Conservation (phyloP, 306 rosid species). For the Castanopsis chinensis region DNA sequence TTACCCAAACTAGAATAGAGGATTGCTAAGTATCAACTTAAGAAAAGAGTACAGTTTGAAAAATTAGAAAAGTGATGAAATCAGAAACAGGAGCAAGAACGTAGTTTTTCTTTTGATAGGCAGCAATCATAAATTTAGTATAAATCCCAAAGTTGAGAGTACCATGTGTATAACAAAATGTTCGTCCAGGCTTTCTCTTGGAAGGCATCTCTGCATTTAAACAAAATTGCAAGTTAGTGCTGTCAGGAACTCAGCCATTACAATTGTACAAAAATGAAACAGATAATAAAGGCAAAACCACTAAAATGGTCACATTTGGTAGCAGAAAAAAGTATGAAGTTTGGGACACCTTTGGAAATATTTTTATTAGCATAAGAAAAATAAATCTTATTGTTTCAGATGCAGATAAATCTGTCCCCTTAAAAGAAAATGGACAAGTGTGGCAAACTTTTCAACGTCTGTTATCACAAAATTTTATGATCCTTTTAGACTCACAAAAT, state of each 20-base stretch:
- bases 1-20: background rate
- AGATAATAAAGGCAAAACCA: conserved; percentile 11
- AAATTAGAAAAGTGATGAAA: conserved; percentile 12
- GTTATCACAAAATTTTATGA: background rate
- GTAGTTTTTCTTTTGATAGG: background rate
- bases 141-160: conserved; percentile 16
- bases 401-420: background rate
- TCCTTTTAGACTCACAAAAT: background rate
- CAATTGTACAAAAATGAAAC: conserved; percentile 3
- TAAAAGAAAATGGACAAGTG: too few relatives aligned
- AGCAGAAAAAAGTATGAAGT: conserved; percentile 3
- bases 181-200: conserved; percentile 84
- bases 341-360: background rate
- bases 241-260: conserved; percentile 11
- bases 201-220: conserved; percentile 84
- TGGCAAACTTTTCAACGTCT: background rate
- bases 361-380: background rate
- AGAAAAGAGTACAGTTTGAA: conserved; percentile 1
- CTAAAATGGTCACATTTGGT: conserved; percentile 5
- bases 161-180: conserved; percentile 87
- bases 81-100: background rate
- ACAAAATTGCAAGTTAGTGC: conserved; percentile 16
- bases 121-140: background rate
- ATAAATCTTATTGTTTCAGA: background rate
- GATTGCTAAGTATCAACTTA: background rate